Evolutionary conservation across 495 filamentous ascomycete species (phyloP).

Genomic region (Annulohypoxylon maeteangense): DNA sequence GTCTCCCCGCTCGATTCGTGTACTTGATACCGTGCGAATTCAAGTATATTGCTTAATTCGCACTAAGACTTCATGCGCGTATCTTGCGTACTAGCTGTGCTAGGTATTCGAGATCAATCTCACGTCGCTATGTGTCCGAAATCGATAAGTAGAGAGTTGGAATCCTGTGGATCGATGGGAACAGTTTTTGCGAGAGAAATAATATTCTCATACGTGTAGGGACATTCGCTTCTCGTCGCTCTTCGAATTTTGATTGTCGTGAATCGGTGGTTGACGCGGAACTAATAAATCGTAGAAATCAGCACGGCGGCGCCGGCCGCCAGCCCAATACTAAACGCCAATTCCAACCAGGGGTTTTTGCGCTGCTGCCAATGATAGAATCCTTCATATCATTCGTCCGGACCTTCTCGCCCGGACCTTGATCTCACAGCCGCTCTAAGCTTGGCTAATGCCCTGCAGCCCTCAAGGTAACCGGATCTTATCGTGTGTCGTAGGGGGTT

Average conservation of each 20-base stretch:
- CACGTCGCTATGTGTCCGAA: not conserved
- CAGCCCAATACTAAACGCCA: slow-evolving; percentile 7
- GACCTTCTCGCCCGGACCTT: not conserved
- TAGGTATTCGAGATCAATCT: not conserved
- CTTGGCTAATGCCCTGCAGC: slow-evolving; percentile 5
- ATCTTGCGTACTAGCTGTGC: not conserved
- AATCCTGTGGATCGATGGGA: not conserved
- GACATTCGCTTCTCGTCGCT: not conserved
- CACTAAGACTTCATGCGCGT: not conserved
- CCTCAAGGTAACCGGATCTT: not conserved
- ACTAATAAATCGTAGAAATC: not conserved
- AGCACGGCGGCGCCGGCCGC: slow-evolving; percentile 35
- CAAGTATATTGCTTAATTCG: not conserved
- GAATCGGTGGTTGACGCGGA: not conserved
- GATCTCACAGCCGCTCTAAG: not conserved
- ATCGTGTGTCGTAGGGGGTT: not conserved
- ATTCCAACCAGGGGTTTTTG: slow-evolving; percentile 9
- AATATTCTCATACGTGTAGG: not conserved
- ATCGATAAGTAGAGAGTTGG: not conserved
- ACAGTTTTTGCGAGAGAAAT: not conserved
- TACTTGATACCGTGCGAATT: slow-evolving; percentile 5
- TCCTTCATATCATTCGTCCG: slow-evolving; percentile 20
- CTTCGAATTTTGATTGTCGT: not conserved
- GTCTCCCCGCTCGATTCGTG: not conserved
- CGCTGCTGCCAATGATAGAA: not conserved